Base-by-base conservation (phyloP, 2,329 filamentous ascomycete species). In the Ambrosiella beaveri region DNA sequence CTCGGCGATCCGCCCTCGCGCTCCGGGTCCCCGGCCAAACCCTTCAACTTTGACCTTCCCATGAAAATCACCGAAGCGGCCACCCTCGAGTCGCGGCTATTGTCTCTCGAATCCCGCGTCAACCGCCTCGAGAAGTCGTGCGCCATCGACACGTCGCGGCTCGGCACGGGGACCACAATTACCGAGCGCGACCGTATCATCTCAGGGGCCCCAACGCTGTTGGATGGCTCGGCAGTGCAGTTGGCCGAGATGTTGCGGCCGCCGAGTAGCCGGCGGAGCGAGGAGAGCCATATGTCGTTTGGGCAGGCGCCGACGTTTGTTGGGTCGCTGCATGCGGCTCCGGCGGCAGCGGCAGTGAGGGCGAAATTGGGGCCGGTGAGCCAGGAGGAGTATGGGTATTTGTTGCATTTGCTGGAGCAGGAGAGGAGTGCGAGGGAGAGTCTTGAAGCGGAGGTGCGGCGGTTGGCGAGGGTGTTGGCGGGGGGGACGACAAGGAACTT, bases 51-150 rank as follows among this genome's bases (percentile, higher is more conserved):
- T 64, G 75, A 73, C 3, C 69, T 74, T 19, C 67, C 69, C 17
- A 78, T 79, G 76, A 80, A 76, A 64, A 80, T 80, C 60, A 80
- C 78, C 1, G 72, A 79, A 62, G 75, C 74, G 13, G 74, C 73
- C 9, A 75, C 71, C 62, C 64, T 81, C 8, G 78, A 82, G 63
- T 73, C 73, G 8, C 73, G 79, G 11, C 71, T 83, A 15, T 69
- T 69, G 7, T 67, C 67, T 12, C 68, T 83, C 8, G 80, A 83
- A 63, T 67, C 69, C 4, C 73, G 74, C 4, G 73, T 81, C 64
- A 68, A 72, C 17, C 75, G 73, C 47, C 67, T 82, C 61, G 79
- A 82, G 66, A 72, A 71, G 27, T 70, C 80, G 3, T 69, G 71
- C 57, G 72, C 75, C 64, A 68, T 79, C 7, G 70, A 74, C 0